phyloP scores from a whole-genome alignment of 2,329 filamentous ascomycete genomes.

The Exophiala alcalophila region DNA sequence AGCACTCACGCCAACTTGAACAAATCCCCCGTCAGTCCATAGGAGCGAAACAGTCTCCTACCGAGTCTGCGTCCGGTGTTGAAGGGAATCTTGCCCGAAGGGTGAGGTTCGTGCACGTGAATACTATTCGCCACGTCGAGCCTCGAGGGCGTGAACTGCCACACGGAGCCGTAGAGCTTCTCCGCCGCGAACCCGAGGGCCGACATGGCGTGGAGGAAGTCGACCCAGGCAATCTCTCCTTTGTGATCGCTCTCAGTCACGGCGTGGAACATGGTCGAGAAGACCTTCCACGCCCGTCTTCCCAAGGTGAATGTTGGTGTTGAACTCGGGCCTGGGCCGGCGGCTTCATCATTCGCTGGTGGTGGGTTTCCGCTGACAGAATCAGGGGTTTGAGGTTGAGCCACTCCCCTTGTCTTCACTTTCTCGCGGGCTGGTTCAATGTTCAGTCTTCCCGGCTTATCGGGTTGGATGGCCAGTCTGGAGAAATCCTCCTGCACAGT shows the following conservation, averaged over 20 bases:
- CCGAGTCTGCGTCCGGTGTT: constrained; percentile 48
- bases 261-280: constrained; percentile 43
- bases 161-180: constrained; percentile 61
- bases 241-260: constrained; percentile 38
- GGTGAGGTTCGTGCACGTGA: constrained; percentile 62
- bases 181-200: constrained; percentile 50
- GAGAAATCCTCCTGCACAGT: too few relatives aligned
- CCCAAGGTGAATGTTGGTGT: constrained; percentile 37
- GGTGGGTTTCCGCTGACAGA: neutral
- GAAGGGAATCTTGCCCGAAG: constrained; percentile 52
- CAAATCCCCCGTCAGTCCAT: constrained; percentile 36
- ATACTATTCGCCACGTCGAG: constrained; percentile 45
- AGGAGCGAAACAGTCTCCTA: constrained; percentile 49
- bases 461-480: constrained; percentile 3
- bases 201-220: constrained; percentile 54
- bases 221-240: constrained; percentile 52
- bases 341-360: constrained; percentile 3
- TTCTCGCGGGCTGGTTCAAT: constrained; percentile 6
- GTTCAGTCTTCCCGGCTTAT: constrained; percentile 12
- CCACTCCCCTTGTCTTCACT: constrained; percentile 10
- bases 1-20: constrained; percentile 10
- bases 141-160: constrained; percentile 54
- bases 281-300: constrained; percentile 42
- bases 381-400: constrained; percentile 2
- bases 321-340: neutral